These are phyloP conservation scores for Lophiostoma macrostomum DNA, from an alignment of 495 filamentous ascomycete genomes.

Conservation along the genomic window DNA sequence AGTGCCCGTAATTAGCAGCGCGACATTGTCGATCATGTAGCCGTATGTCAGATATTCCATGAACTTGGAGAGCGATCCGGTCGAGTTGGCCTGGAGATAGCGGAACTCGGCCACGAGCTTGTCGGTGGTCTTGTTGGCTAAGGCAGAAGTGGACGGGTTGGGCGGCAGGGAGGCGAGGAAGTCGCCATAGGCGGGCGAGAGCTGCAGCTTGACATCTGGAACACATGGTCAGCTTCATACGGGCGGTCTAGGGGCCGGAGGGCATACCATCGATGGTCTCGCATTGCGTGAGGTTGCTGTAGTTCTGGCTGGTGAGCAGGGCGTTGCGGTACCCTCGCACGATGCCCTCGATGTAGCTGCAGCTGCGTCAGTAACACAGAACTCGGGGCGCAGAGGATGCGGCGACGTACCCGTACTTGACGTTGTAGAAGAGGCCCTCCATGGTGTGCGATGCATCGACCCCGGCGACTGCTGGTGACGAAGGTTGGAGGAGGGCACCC, in stretches of 20 bases:
- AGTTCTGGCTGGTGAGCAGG: slow-evolving; percentile 86
- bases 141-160: slow-evolving; percentile 91
- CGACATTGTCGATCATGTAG: slow-evolving; percentile 99
- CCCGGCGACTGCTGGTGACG: too few species aligned
- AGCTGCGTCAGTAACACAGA: slow-evolving; percentile 23
- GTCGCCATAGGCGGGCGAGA: slow-evolving; percentile 94
- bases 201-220: slow-evolving; percentile 93
- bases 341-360: slow-evolving; percentile 91
- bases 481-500: too few species aligned
- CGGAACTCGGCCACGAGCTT: slow-evolving; percentile 97
- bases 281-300: slow-evolving; percentile 96
- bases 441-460: slow-evolving; percentile 48
- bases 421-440: slow-evolving; percentile 96
- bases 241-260: neutral
- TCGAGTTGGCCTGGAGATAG: slow-evolving; percentile 88
- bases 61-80: slow-evolving; percentile 86
- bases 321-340: slow-evolving; percentile 94
- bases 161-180: slow-evolving; percentile 92
- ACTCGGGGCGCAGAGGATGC: neutral
- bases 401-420: slow-evolving; percentile 75
- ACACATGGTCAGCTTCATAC: slow-evolving; percentile 1
- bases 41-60: slow-evolving; percentile 97
- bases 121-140: slow-evolving; percentile 92
- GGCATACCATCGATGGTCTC: slow-evolving; percentile 89
- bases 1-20: slow-evolving; percentile 95